Evolutionary conservation across 2,329 filamentous ascomycete genomes (phyloP).

Genomic region (Zymoseptoria brevis): DNA sequence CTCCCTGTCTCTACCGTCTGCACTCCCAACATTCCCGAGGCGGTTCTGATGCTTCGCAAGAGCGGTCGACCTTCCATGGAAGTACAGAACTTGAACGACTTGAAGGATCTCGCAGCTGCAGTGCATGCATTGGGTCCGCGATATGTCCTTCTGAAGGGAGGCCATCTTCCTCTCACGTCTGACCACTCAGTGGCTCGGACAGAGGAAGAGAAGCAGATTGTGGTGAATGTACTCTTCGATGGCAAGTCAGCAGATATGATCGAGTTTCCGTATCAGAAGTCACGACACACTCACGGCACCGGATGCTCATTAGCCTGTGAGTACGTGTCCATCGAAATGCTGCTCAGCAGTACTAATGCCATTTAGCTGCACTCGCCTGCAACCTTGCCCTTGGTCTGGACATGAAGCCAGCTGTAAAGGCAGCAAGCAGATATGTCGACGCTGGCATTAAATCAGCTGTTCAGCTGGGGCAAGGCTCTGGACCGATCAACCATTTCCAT

Average conservation of each 20-base stretch:
- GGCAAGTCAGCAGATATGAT: constrained; percentile 52
- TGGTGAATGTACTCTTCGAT: constrained; percentile 72
- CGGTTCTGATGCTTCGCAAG: constrained; percentile 54
- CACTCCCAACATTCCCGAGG: constrained; percentile 73
- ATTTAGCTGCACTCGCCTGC: constrained; percentile 62
- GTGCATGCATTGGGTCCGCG: constrained; percentile 63
- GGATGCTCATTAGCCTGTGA: constrained; percentile 86
- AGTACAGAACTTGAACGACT: constrained; percentile 53
- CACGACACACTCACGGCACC: constrained; percentile 84
- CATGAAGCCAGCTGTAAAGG: constrained; percentile 53
- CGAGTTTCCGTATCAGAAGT: constrained; percentile 62
- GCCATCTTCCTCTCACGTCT: constrained; percentile 70
- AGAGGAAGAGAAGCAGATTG: constrained; percentile 53
- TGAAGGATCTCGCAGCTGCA: constrained; percentile 59
- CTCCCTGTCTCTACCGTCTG: constrained; percentile 60
- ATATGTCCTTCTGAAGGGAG: constrained; percentile 83
- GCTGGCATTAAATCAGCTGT: constrained; percentile 60
- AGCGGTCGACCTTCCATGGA: constrained; percentile 39
- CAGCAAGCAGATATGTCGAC: constrained; percentile 64
- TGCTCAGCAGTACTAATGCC: constrained; percentile 1
- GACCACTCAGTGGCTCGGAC: constrained; percentile 52
- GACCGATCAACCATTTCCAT: constrained; percentile 73
- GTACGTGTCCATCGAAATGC: too few species aligned
- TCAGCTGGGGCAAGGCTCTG: constrained; percentile 57
- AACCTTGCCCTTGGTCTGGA: constrained; percentile 55